Base-by-base conservation (phyloP, 2,329 filamentous ascomycete genomes). In the Karstenula rhodostoma region DNA sequence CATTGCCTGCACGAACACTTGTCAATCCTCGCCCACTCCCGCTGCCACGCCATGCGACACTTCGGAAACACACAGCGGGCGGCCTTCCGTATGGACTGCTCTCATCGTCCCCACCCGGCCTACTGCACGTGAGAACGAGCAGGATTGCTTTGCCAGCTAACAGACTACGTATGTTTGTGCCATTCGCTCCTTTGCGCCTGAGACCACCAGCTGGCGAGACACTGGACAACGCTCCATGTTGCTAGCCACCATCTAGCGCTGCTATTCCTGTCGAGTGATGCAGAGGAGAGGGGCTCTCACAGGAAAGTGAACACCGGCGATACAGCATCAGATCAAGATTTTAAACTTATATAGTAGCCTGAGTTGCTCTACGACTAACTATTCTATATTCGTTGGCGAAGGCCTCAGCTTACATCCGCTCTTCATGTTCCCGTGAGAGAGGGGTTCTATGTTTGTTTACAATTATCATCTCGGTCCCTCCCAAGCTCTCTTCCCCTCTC, bases 1-100 rank as follows among this genome's bases (percentile, higher is more conserved):
- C 67, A 66, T 65, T 56, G 60, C 10, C 57, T 64, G 67, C 68
- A 70, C 64, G 58, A 67, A 69, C 67, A 70, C 66, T 66, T 72
- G 67, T 70, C 70, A 71, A 64, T 63, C 66, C 67, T 64, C 64
- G 44, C 65, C 65, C 64, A 62, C 64, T 62, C 53, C 48, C 47
- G 56, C 67, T 56, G 51, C 64, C 61, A 64, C 58, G 43, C 59
- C 62, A 59, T 61, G 59, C 48, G 27, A 54, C 53, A n/a, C 55
- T 25, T 43, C 48, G 53, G 46, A 25, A 29, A 23, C 32, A 15
- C 53, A 37, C 54, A 54, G 42, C 58, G 37, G 23, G 33, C 53
- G 42, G 13, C n/a, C 19, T 37, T 32, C 55, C 37, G 55, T 51
- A 25, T 50, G 53, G 29, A 23, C 13, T 37, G 35, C 35, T 4